These are phyloP conservation scores for Pichia sp. DNA, from an alignment of 1,139 yeast species.

Conservation along the genomic window DNA sequence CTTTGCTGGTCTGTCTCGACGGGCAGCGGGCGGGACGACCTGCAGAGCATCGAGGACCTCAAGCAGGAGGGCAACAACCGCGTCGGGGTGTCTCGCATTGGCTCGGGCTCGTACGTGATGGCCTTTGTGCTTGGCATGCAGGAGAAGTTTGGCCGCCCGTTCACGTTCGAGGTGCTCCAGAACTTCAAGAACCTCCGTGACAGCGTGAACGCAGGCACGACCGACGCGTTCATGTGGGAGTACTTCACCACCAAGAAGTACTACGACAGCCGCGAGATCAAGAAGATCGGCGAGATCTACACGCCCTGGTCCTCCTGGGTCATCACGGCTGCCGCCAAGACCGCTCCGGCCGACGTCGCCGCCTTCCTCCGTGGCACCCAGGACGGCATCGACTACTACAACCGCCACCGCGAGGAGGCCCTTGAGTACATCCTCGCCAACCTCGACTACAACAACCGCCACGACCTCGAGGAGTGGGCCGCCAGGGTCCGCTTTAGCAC, in stretches of 20 bases:
- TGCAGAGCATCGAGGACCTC: constrained; percentile 49
- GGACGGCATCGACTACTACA: constrained; percentile 66
- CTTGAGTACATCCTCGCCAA: constrained; percentile 58
- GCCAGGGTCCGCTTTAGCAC: constrained; percentile 64
- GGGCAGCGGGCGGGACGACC: constrained; percentile 56
- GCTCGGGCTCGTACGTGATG: constrained; percentile 91
- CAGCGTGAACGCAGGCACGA: constrained; percentile 59
- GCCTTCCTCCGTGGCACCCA: constrained; percentile 44
- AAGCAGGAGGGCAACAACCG: constrained; percentile 41
- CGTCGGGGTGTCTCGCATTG: constrained; percentile 85
- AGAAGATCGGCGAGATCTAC: constrained; percentile 78
- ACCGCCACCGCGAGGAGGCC: constrained; percentile 58
- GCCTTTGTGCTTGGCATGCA: constrained; percentile 75
- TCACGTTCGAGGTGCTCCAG: constrained; percentile 53
- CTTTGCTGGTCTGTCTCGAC: constrained; percentile 85
- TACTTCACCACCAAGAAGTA: constrained; percentile 83
- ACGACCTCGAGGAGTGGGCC: constrained; percentile 77
- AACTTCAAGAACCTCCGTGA: constrained; percentile 74
- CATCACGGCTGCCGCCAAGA: constrained; percentile 47
- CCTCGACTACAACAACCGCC: constrained; percentile 63
- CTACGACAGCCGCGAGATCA: constrained; percentile 75
- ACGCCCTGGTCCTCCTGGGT: constrained; percentile 99
- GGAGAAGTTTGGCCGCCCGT: constrained; percentile 41
- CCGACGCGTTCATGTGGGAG: constrained; percentile 97
- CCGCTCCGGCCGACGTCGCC: constrained; percentile 27